Evolutionary conservation across 371 early-diverging fungal species (phyloP).

Genomic region (Cokeromyces recurvatus): DNA sequence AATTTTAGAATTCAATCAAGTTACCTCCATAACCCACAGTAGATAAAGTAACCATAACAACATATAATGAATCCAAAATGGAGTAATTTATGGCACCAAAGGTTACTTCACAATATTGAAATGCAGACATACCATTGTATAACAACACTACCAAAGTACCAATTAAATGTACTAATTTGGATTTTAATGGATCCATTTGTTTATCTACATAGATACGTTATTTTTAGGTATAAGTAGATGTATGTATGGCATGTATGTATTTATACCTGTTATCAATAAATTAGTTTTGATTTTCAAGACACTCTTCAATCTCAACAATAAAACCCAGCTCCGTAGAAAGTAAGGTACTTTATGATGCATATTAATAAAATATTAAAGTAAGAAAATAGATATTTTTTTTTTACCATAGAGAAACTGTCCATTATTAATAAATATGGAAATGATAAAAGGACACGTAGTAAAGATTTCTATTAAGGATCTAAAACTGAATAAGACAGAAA

Average conservation of each 20-base stretch:
- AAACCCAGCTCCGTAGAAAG: conserved; percentile 57
- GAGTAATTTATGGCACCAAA: conserved; percentile 50
- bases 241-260: not conserved
- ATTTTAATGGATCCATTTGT: conserved; percentile 52
- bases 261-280: conserved; percentile 42
- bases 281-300: conserved; percentile 56
- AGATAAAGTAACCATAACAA: conserved; percentile 62
- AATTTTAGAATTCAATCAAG: not conserved
- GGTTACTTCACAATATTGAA: conserved; percentile 64
- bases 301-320: conserved; percentile 53
- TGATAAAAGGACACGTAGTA: conserved; percentile 50
- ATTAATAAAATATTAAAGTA: not conserved
- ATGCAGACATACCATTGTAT: conserved; percentile 66
- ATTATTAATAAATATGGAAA: conserved; percentile 43
- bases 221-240: not conserved
- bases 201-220: conserved; percentile 20
- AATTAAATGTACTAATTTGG: conserved; percentile 58
- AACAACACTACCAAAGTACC: conserved; percentile 58
- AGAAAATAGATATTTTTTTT: not conserved
- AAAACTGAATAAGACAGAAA: conserved; percentile 40
- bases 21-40: conserved; percentile 78
- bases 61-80: conserved; percentile 52
- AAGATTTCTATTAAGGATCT: conserved; percentile 48
- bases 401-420: conserved; percentile 54
- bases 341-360: conserved; percentile 46